Evolutionary conservation across 345 rosid species (phyloP), one percentile per base, ranked within the genome.

Genomic region (Eucalyptus leucophloia): DNA sequence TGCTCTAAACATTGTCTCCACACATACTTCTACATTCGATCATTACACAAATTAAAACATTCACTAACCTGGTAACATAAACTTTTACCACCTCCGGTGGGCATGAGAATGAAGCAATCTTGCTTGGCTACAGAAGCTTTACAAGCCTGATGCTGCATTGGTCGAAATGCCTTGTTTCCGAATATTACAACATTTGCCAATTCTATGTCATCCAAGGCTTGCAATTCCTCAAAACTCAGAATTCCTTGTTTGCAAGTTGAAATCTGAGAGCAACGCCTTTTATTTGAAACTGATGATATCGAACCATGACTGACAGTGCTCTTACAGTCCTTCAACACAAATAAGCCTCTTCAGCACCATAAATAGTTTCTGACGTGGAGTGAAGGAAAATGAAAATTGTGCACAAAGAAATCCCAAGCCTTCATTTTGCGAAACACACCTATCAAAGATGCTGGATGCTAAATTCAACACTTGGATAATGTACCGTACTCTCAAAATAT

Each of bases 201-300:
- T 90, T 98, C 99, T 89, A 93, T 51, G 87, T 96, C 96, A 96
- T 97, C 99, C 94, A 98, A 89, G 49, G 93, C 95, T 93, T 93
- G 94, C 88, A 97, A 92, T 92, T 96, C 95, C 89, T 95, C 95
- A 40, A 92, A 96, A 90, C 95, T 94, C 49, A 95, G 96, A 90
- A 91, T 96, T 88, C 88, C 89, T 28, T 51, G 88, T n/a, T 88
- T 91, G 23, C 88, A 90, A 19, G 87, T 88, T 60, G 94, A 91
- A 72, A 69, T 87, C 86, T 4, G 85, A 23, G 90, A 87, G 90
- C 87, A 77, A 58, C 44, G 87, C 54, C 86, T 93, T 90, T 94
- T 94, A 49, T 91, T 90, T 89, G 93, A 91, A 90, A 91, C 53
- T 42, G 94, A 92, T 89, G 95, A 77, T 72, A 89, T 90, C 13